Conservation (phyloP, 345 rosid genomes). For the Psidium friedrichsthalianum region DNA sequence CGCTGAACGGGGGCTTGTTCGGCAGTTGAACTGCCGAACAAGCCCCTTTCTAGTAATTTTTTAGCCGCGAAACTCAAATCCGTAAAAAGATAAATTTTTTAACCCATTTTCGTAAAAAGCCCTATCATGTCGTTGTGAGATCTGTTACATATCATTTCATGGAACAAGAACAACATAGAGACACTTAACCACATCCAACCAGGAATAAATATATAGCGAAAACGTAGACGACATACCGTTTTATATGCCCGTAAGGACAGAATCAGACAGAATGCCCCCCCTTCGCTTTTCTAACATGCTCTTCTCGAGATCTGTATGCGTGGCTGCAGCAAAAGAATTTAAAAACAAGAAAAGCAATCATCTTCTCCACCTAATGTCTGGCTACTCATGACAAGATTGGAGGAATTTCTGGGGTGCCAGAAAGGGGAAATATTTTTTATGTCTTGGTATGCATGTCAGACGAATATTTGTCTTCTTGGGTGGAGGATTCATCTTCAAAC, state of each 20-base stretch:
- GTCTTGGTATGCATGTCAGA: not conserved
- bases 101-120: too few relatives aligned
- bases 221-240: not conserved
- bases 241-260: not conserved
- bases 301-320: not conserved
- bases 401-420: not conserved
- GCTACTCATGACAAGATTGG: not conserved
- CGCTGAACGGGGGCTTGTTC: too few relatives aligned
- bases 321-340: not conserved
- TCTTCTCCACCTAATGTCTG: not conserved
- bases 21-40: too few relatives aligned
- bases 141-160: not conserved
- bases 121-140: not conserved
- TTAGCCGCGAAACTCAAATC: too few relatives aligned
- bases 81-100: too few relatives aligned
- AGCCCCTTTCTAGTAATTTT: too few relatives aligned
- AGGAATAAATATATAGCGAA: not conserved
- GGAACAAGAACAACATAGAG: not conserved
- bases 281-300: too few relatives aligned
- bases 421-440: not conserved
- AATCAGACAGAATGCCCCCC: not conserved
- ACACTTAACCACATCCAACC: not conserved
- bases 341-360: not conserved
- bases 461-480: not conserved
- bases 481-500: not conserved